These are phyloP conservation scores for Vanrija pseudolonga DNA, from an alignment of 1,284 basidiomycete genomes.

Conservation along the genomic window DNA sequence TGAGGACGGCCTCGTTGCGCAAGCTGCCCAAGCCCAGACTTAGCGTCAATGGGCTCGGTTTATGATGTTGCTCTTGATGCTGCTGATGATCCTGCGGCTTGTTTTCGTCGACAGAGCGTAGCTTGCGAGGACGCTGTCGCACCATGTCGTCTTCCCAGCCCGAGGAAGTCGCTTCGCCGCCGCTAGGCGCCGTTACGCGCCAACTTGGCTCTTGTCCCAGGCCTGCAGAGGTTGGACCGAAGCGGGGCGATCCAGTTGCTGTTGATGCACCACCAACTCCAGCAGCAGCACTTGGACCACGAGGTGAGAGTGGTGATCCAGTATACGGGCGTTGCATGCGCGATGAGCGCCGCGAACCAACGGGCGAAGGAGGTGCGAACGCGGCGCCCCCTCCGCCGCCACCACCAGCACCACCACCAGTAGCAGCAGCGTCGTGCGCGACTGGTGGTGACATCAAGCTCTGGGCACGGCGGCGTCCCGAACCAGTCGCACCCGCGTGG, in stretches of 20 bases:
- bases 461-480: constrained; percentile 22
- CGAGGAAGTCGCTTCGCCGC: too few relatives aligned
- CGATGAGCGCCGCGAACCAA: constrained; percentile 6
- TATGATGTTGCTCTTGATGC: background rate
- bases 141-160: too few relatives aligned
- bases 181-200: too few relatives aligned
- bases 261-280: too few relatives aligned
- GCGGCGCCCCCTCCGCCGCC: too few relatives aligned
- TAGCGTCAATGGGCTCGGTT: constrained; percentile 19
- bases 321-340: background rate
- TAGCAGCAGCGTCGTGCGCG: background rate
- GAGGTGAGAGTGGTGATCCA: background rate
- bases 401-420: too few relatives aligned
- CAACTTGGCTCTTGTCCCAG: too few relatives aligned
- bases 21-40: constrained; percentile 30
- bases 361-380: background rate
- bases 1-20: constrained; percentile 22
- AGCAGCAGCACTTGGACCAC: background rate
- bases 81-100: background rate
- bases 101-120: too few relatives aligned
- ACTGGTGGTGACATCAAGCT: constrained; percentile 17
- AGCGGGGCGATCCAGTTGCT: too few relatives aligned
- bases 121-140: too few relatives aligned
- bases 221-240: too few relatives aligned
- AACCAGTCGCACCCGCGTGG: background rate